Conservation (phyloP, 169 alveolate genomes). For the Haemoproteus tartakovskyi region DNA sequence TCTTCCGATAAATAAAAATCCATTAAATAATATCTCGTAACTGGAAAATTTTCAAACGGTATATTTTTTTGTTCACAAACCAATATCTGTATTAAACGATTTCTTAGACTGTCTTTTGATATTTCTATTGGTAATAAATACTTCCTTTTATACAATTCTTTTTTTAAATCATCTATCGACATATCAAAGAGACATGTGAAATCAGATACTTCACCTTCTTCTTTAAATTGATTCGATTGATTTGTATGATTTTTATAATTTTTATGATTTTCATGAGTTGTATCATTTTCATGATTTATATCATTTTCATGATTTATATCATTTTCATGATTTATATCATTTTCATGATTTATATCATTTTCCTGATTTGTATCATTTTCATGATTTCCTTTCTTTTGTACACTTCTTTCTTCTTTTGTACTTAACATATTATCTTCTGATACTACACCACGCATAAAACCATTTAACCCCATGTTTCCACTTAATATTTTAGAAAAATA, state of each 20-base stretch:
- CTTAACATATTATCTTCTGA: not conserved
- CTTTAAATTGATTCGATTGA: not conserved
- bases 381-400: not conserved
- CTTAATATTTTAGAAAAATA: slow-evolving; percentile 37
- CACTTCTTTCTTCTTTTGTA: not conserved
- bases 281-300: not conserved
- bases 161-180: slow-evolving; percentile 41
- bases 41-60: slow-evolving; percentile 43
- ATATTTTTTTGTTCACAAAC: slow-evolving; percentile 39
- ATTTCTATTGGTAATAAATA: slow-evolving; percentile 59
- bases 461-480: slow-evolving; percentile 30
- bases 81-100: slow-evolving; percentile 47
- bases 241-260: not conserved
- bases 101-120: slow-evolving; percentile 43
- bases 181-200: slow-evolving; percentile 23
- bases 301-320: not conserved
- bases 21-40: slow-evolving; percentile 44
- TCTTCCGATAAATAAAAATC: slow-evolving; percentile 26
- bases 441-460: slow-evolving; percentile 5
- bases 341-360: too few relatives aligned
- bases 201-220: slow-evolving; percentile 11
- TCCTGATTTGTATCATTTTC: not conserved
- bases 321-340: not conserved
- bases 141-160: slow-evolving; percentile 31
- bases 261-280: too few relatives aligned